Evolutionary conservation across 192 early-diverging fungal genomes (phyloP), one percentile per base, ranked within the genome.

Genomic region (Rhizoclosmatium globosum): DNA sequence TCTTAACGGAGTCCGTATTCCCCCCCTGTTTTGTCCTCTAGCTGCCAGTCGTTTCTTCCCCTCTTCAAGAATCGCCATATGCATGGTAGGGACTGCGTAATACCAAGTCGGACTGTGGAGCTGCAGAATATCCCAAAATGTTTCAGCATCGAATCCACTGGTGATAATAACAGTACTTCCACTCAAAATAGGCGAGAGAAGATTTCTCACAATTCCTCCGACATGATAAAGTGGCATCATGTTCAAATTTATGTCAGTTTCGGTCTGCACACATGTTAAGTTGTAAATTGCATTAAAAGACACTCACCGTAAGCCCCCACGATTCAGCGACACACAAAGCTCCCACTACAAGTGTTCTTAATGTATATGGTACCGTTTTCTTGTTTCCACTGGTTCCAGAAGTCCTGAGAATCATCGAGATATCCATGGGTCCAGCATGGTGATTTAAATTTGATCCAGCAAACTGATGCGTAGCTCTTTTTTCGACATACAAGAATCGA

Each of bases 381-480:
- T 82, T 82, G 19, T 71, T 82, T 39, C 94, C 94, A 4, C 94
- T 95, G 2, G 94, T 95, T 7, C 94, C 94, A 44, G 91, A 93
- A 2, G 94, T 95, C 68, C 93, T 91, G 70, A 95, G 85, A 21
- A 95, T 81, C 66, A 86, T 79, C 38, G 80, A 67, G 50, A 77
- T 50, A 56, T 66, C 64, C n/a, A 31, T 48, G 21, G 47, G 69
- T 62, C 23, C 60, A 21, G 9, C 23, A 23, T 39, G 60, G 21
- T 19, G 38, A 23, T 17, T 53, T 31, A 31, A 31, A 31, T 31
- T 31, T 31, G 19, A 56, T 56, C 53, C 53, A 56, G 11, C 53
- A 56, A 56, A 56, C 53, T 56, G 53, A 9, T 56, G 11, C 53
- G 53, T 15, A n/a, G 53, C 53, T 56, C 11, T 56, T 9, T 9